A percentile compares a stretch with the other conserved stretches of the same genome.
phyloP scores from a whole-genome alignment of 352 stramenopile species.

The Pythium periplocum region DNA sequence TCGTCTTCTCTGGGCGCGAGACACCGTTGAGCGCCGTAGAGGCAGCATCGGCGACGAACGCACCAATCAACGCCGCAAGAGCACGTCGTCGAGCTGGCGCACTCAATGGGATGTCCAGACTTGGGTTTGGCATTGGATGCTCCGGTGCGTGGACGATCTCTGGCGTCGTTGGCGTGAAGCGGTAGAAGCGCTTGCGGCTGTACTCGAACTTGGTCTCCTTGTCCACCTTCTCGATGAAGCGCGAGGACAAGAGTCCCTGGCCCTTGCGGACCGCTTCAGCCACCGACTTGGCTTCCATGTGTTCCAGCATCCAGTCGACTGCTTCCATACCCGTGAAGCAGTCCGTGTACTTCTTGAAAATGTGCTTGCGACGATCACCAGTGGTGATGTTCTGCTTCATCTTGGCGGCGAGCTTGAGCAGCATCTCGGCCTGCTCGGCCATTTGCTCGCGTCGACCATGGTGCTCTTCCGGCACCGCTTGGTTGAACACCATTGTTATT shows the following conservation, averaged over 20 bases:
- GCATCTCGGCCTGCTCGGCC: conserved; percentile 58
- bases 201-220: conserved; percentile 84
- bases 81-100: conserved; percentile 49
- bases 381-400: conserved; percentile 81
- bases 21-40: conserved; percentile 78
- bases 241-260: conserved; percentile 54
- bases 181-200: conserved; percentile 77
- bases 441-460: conserved; percentile 19
- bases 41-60: conserved; percentile 71
- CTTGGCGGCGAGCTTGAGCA: conserved; percentile 60
- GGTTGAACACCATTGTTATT: conserved; percentile 22
- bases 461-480: conserved; percentile 20
- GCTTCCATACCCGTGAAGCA: conserved; percentile 84
- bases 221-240: conserved; percentile 78
- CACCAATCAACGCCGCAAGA: conserved; percentile 62
- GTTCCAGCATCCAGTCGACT: conserved; percentile 84
- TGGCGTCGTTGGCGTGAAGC: conserved; percentile 69
- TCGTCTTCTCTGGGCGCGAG: conserved; percentile 69
- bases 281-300: conserved; percentile 80
- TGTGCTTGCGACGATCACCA: conserved; percentile 57
- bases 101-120: conserved; percentile 60
- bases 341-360: conserved; percentile 81
- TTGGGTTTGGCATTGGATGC: conserved; percentile 38
- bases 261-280: conserved; percentile 77
- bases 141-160: conserved; percentile 59